These are phyloP conservation scores for Lophiotrema nucula DNA, from an alignment of 495 filamentous ascomycete species.

Conservation along the genomic window DNA sequence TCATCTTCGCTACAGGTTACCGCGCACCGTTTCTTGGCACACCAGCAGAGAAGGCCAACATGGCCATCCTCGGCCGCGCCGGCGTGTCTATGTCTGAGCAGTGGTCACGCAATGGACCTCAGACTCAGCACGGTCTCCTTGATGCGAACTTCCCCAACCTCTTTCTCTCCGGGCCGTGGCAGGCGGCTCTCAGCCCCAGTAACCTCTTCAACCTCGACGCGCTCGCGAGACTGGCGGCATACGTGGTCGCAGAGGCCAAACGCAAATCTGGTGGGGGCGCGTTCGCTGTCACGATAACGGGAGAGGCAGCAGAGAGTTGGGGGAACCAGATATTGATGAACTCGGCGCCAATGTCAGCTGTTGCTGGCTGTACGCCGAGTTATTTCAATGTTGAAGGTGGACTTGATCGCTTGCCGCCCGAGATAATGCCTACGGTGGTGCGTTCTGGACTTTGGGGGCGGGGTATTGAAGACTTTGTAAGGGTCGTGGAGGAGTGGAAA, in stretches of 20 bases:
- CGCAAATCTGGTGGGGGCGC: slow-evolving; percentile 29
- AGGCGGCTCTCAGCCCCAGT: slow-evolving; percentile 46
- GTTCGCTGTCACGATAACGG: slow-evolving; percentile 45
- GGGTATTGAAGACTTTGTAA: slow-evolving; percentile 28
- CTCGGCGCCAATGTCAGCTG: slow-evolving; percentile 42
- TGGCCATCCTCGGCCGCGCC: slow-evolving; percentile 45
- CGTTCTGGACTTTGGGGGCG: slow-evolving; percentile 30
- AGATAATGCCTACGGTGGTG: slow-evolving; percentile 32
- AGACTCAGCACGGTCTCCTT: slow-evolving; percentile 51
- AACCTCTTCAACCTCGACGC: slow-evolving; percentile 46
- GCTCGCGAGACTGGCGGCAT: slow-evolving; percentile 44
- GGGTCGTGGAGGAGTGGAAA: slow-evolving; percentile 34
- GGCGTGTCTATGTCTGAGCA: slow-evolving; percentile 48
- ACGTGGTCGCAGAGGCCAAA: slow-evolving; percentile 50
- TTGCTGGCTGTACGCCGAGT: slow-evolving; percentile 55
- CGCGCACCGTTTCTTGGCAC: slow-evolving; percentile 35
- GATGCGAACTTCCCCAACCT: slow-evolving; percentile 54
- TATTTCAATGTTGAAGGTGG: slow-evolving; percentile 55
- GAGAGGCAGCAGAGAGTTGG: slow-evolving; percentile 51
- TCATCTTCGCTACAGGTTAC: slow-evolving; percentile 54
- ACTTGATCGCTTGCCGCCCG: slow-evolving; percentile 28
- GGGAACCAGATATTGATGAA: slow-evolving; percentile 42
- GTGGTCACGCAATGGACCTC: slow-evolving; percentile 40
- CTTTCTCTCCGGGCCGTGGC: slow-evolving; percentile 47
- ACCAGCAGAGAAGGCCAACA: slow-evolving; percentile 42